These are phyloP conservation scores for Pythium aristosporum DNA, from an alignment of 352 stramenopile genomes.

Conservation along the genomic window DNA sequence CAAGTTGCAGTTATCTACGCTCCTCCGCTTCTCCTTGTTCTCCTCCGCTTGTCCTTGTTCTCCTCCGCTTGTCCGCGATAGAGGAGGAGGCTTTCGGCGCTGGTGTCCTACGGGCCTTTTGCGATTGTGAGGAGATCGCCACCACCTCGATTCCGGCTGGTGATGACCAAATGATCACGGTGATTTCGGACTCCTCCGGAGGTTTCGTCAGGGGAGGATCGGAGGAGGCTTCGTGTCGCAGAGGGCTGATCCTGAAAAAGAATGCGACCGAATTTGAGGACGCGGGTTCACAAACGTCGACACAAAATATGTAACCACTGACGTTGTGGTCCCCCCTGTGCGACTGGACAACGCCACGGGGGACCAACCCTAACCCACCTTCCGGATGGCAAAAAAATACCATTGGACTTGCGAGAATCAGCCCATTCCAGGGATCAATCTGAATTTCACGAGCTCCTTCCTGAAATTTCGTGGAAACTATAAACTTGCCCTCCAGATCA, in stretches of 20 bases:
- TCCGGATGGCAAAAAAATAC: too few species aligned
- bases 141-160: conserved; percentile 11
- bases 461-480: neutral
- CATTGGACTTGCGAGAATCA: too few species aligned
- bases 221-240: conserved; percentile 10
- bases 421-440: too few species aligned
- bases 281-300: neutral
- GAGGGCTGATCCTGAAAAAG: conserved; percentile 3
- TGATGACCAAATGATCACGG: conserved; percentile 3
- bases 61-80: conserved; percentile 5
- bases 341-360: neutral
- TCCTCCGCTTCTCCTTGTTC: neutral
- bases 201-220: neutral
- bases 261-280: neutral
- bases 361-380: too few species aligned
- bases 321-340: too few species aligned
- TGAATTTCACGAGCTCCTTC: neutral
- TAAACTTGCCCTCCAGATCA: neutral
- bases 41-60: neutral
- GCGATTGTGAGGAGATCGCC: neutral
- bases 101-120: conserved; percentile 16
- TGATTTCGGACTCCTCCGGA: too few species aligned
- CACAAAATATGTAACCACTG: neutral
- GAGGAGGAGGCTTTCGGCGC: neutral
- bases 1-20: neutral